phyloP scores from a whole-genome alignment of 345 rosid genomes.

The Citrus cavaleriei region DNA sequence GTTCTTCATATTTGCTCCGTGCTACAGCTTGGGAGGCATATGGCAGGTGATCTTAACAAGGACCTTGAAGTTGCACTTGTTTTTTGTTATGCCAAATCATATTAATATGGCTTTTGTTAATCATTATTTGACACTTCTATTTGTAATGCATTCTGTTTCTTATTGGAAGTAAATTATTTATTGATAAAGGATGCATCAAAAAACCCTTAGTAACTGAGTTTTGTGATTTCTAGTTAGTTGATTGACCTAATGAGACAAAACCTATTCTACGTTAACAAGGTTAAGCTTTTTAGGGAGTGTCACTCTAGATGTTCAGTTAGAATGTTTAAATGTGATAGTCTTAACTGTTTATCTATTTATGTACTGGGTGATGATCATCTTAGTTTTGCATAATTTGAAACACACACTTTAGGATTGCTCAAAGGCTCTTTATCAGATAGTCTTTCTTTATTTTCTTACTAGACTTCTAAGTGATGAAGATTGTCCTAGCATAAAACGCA shows the following conservation, averaged over 20 bases:
- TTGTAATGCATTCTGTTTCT: background rate
- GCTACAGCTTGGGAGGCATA: constrained; percentile 95
- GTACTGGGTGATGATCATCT: background rate
- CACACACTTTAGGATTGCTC: background rate
- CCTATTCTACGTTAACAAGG: background rate
- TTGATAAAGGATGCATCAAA: background rate
- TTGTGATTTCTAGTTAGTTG: background rate
- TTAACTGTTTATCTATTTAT: background rate
- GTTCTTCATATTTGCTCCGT: constrained; percentile 87
- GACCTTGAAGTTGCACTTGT: background rate
- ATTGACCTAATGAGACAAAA: background rate
- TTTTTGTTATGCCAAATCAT: background rate
- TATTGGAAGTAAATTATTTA: background rate
- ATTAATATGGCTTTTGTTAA: constrained; percentile 1
- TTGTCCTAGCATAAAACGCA: background rate
- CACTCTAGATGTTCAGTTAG: background rate
- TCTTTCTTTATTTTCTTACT: background rate
- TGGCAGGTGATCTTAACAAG: constrained; percentile 68
- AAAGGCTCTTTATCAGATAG: background rate
- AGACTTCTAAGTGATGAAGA: background rate
- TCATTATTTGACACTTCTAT: background rate
- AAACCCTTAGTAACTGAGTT: background rate
- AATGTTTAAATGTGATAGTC: background rate
- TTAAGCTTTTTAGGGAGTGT: background rate
- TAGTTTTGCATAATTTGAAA: background rate